Evolutionary conservation across 306 rosid species (phyloP).

Genomic region (Canavalia ensiformis): DNA sequence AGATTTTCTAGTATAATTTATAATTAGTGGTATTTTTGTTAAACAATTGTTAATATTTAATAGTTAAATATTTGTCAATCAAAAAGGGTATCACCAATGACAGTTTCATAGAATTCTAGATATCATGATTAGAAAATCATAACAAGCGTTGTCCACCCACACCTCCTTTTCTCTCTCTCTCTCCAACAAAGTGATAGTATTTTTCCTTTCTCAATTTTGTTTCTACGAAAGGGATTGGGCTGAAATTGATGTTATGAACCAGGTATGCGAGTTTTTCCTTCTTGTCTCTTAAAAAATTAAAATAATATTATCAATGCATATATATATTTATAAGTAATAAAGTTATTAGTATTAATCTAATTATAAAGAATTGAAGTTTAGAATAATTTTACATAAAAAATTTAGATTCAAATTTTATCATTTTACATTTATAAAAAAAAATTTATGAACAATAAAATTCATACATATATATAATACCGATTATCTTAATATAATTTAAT

Average conservation of each 20-base stretch:
- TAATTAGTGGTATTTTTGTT: neutral
- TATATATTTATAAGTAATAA: too few relatives aligned
- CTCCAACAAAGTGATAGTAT: neutral
- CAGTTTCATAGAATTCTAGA: neutral
- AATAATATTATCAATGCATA: too few relatives aligned
- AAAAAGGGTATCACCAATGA: neutral
- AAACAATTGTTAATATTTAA: slow-evolving; percentile 16
- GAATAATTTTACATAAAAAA: too few relatives aligned
- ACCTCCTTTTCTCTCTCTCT: neutral
- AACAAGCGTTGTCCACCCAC: neutral
- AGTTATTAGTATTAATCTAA: too few relatives aligned
- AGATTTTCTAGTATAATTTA: neutral
- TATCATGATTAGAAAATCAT: slow-evolving; percentile 13
- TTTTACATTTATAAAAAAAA: too few relatives aligned
- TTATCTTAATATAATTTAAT: too few relatives aligned
- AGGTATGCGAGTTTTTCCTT: neutral
- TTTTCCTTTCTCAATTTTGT: neutral
- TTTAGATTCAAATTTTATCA: too few relatives aligned
- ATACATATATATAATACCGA: too few relatives aligned
- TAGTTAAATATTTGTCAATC: neutral
- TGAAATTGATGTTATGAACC: neutral
- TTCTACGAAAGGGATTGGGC: neutral
- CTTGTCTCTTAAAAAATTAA: neutral
- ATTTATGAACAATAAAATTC: too few relatives aligned
- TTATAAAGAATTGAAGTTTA: too few relatives aligned